Base-by-base conservation (phyloP, 2,329 filamentous ascomycete species). In the Fusarium odoratissimum region DNA sequence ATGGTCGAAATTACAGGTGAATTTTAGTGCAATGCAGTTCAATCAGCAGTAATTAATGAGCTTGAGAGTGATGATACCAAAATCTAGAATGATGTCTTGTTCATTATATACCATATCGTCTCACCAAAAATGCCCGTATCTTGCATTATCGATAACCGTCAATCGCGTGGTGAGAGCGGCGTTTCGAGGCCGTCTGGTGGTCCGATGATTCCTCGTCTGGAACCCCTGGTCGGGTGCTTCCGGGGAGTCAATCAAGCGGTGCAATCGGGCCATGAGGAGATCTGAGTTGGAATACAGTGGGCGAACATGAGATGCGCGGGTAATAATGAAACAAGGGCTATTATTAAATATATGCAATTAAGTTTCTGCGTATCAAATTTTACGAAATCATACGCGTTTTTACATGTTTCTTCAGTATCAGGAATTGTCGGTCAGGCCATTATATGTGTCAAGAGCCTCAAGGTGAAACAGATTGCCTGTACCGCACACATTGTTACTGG, bases 131-230 rank as follows among this genome's bases (percentile, higher is more conserved):
- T 25, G 33, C 49, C 49, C n/a, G 42, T 41, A 52, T 48, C 37
- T 60, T 25, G 41, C 61, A 57, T 65, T 59, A 58, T 54, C 37
- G 31, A 72, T 46, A 31, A 37, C 10, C 16, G 35, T 57, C 21
- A 8, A 54, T 73, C 56, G 60, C 62, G 57, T 73, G 70, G 60
- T 69, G 51, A 40, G 21, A n/a, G 49, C 64, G 66, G 61, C 35
- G 70, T 67, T 73, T 71, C 70, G 70, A 71, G 66, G 46, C 56
- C 56, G 38, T 44, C 44, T 25, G 56, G 69, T 72, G 70, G 70
- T 73, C 61, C 64, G 48, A 73, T 73, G 31, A 38, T 35, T 35
- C 19, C 57, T 52, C 25, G 54, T 37, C 57, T 46, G 46, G 52
- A 67, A 64, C 46, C 48, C 65, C 69, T 57, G 40, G 55, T 48